Conservation (phyloP, 306 rosid genomes). For the Quercus agrifolia region DNA sequence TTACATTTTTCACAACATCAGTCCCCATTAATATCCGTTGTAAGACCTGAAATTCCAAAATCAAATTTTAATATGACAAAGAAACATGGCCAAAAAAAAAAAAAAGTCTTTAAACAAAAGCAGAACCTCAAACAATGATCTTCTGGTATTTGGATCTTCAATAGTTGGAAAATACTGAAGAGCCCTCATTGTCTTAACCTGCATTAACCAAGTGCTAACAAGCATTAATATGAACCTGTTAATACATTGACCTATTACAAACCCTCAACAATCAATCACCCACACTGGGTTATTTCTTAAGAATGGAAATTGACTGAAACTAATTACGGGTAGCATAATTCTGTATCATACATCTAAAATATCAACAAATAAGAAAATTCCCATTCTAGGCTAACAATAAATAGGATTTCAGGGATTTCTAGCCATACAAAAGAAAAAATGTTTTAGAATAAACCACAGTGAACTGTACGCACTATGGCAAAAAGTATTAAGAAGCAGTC, state of each 20-base stretch:
- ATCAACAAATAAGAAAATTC: not conserved
- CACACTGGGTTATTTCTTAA: not conserved
- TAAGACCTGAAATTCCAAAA: slow-evolving; percentile 69
- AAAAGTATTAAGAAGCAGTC: too few species aligned
- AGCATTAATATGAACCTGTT: slow-evolving; percentile 14
- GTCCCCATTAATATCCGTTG: slow-evolving; percentile 99
- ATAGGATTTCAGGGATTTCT: not conserved
- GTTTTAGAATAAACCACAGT: too few species aligned
- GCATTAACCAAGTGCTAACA: slow-evolving; percentile 26
- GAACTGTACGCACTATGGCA: too few species aligned
- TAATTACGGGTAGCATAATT: not conserved
- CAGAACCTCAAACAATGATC: slow-evolving; percentile 91
- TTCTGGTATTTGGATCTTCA: slow-evolving; percentile 98
- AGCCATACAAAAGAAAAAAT: not conserved
- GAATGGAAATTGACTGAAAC: not conserved
- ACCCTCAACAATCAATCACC: not conserved
- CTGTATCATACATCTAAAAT: too few species aligned
- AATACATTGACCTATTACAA: not conserved
- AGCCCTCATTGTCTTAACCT: slow-evolving; percentile 99
- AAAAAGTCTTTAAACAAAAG: slow-evolving; percentile 8
- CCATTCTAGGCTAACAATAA: not conserved
- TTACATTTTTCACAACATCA: slow-evolving; percentile 98
- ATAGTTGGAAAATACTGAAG: slow-evolving; percentile 93
- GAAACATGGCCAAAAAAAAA: not conserved
- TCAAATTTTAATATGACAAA: slow-evolving; percentile 26